Evolutionary conservation across 768 basidiomycete species (phyloP).

Genomic region (Chiua virens): DNA sequence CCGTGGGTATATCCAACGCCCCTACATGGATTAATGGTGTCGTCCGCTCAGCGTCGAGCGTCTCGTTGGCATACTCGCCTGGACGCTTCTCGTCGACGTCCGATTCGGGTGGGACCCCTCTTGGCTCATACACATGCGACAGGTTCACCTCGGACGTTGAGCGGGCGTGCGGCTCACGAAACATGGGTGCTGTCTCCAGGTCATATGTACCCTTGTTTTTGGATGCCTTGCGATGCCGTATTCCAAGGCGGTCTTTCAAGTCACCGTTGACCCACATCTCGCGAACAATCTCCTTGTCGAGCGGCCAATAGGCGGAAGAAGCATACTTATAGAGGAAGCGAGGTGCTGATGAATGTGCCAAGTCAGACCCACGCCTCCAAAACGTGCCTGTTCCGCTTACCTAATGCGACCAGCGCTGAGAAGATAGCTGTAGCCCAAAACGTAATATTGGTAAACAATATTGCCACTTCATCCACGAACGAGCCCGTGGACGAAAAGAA

Average conservation of each 20-base stretch:
- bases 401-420: slow-evolving; percentile 67
- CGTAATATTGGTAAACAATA: slow-evolving; percentile 74
- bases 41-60: slow-evolving; percentile 1
- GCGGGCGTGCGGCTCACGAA: slow-evolving; percentile 59
- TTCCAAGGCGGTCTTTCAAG: slow-evolving; percentile 77
- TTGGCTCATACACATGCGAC: slow-evolving; percentile 48
- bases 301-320: slow-evolving; percentile 67
- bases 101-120: slow-evolving; percentile 30
- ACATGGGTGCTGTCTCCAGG: slow-evolving; percentile 72
- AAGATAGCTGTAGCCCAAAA: slow-evolving; percentile 85
- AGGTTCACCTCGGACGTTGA: slow-evolving; percentile 62
- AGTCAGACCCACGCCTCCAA: slow-evolving; percentile 15
- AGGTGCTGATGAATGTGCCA: slow-evolving; percentile 60
- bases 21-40: slow-evolving; percentile 12
- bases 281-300: slow-evolving; percentile 88
- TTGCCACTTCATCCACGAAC: slow-evolving; percentile 68
- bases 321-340: slow-evolving; percentile 78
- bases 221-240: slow-evolving; percentile 59
- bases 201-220: slow-evolving; percentile 38
- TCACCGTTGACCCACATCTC: slow-evolving; percentile 89
- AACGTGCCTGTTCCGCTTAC: slow-evolving; percentile 38
- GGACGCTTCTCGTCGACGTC: slow-evolving; percentile 15
- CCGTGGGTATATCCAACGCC: not conserved
- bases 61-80: not conserved
- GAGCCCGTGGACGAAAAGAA: slow-evolving; percentile 73